Base-by-base conservation (phyloP, 164 flowering plant species). In the Kalanchoe fedtschenkoi region DNA sequence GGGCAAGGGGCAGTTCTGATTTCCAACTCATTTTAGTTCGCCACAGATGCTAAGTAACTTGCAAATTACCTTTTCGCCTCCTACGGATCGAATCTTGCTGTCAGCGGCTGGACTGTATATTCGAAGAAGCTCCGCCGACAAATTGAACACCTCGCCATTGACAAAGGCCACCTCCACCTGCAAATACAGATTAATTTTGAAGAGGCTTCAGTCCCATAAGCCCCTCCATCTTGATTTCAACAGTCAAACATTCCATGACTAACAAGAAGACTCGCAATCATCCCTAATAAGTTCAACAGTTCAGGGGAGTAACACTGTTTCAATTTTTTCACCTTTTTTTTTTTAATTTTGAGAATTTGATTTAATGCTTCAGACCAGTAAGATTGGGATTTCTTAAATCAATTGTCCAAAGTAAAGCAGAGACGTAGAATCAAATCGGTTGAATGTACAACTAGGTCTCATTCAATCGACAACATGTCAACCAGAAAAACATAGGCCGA, bases 101-200 rank as follows among this genome's bases (percentile, higher is more conserved):
- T 87, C 87, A 41, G 66, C 93, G 70, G 96, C 91, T 9, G 96
- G 93, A 72, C 93, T 87, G 56, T 82, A 58, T 30, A 85, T 58
- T 65, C 96, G 71, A 30, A 89, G 74, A 71, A 73, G 87, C 60
- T 87, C 91, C 56, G 91, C 91, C 6, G 91, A 75, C 35, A 87
- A 62, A 66, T 61, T 75, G 62, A 75, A 89, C 19, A 57, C 51
- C 51, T 67, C 77, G 6, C 85, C 85, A 72, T 87, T 65, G 16
- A 77, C 70, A 72, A 76, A 87, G 73, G 76, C 85, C 33, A 87
- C 85, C 72, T 83, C 88, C 11, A 81, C 96, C 95, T 89, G 72
- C 47, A 61, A 22, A 6, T 6, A 3, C 4, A 47, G 30, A 47
- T 24, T 22, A 47, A 6, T 1, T 1, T 16, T 2, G 17, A 15